Conservation (phyloP, 768 basidiomycete genomes). For the Pulveroboletus sp. region DNA sequence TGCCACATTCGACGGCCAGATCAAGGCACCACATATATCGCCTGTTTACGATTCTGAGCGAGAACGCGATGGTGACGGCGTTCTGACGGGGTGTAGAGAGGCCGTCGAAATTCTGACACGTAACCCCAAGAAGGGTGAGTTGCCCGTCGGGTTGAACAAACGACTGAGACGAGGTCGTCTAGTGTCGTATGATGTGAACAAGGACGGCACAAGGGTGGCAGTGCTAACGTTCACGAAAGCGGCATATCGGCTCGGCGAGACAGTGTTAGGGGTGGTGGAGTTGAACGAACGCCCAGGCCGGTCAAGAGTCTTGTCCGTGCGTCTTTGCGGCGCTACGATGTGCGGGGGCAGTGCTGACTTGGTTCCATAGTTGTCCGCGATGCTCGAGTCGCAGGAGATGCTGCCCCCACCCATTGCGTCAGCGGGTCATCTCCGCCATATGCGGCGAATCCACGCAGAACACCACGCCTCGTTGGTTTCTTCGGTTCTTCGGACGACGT, state of each 20-base stretch:
- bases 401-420: conserved; percentile 62
- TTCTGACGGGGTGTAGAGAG: conserved; percentile 63
- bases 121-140: conserved; percentile 82
- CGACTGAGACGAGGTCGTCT: background rate
- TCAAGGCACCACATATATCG: conserved; percentile 23
- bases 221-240: conserved; percentile 90
- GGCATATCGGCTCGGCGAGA: conserved; percentile 90
- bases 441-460: conserved; percentile 81
- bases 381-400: conserved; percentile 86
- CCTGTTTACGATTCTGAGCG: conserved; percentile 27
- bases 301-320: conserved; percentile 80
- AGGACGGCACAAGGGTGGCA: conserved; percentile 88
- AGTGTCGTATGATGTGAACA: conserved; percentile 96
- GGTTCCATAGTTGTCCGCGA: conserved; percentile 71
- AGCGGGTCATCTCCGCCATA: conserved; percentile 45
- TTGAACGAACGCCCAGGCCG: conserved; percentile 71
- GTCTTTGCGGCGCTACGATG: conserved; percentile 15
- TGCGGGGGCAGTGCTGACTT: background rate
- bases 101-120: conserved; percentile 90
- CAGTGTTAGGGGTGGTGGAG: conserved; percentile 84
- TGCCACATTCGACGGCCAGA: conserved; percentile 37
- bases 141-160: background rate
- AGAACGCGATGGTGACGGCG: conserved; percentile 41
- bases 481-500: conserved; percentile 74
- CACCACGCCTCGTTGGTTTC: conserved; percentile 75